phyloP scores from a whole-genome alignment of 345 rosid genomes.

The Cardamine chenopodiifolia region DNA sequence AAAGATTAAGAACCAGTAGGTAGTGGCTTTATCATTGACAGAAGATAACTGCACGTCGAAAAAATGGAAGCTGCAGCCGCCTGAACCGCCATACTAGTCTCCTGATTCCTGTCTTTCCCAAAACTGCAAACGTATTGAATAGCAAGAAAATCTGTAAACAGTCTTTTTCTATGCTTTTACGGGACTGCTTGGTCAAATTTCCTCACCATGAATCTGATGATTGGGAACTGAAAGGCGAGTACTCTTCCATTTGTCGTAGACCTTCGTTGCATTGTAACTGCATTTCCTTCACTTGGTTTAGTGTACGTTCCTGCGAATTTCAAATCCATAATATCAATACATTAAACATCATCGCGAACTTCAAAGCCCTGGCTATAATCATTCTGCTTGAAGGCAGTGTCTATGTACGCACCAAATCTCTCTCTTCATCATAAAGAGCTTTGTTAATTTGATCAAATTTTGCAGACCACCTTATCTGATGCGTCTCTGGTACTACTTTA shows the following conservation, averaged over 20 bases:
- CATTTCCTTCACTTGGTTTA: slow-evolving; percentile 77
- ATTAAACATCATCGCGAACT: not conserved
- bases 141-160: slow-evolving; percentile 11
- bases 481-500: slow-evolving; percentile 51
- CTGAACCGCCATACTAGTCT: slow-evolving; percentile 69
- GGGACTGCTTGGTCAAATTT: not conserved
- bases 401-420: slow-evolving; percentile 66
- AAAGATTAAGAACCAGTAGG: slow-evolving; percentile 62
- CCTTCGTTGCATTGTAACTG: slow-evolving; percentile 78
- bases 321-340: slow-evolving; percentile 24
- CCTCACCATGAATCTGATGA: slow-evolving; percentile 57
- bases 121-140: slow-evolving; percentile 46
- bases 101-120: slow-evolving; percentile 44
- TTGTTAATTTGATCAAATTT: slow-evolving; percentile 79
- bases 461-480: slow-evolving; percentile 63
- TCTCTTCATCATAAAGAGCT: slow-evolving; percentile 80
- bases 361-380: not conserved
- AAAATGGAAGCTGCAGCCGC: slow-evolving; percentile 99
- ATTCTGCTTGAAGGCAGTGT: slow-evolving; percentile 27
- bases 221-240: slow-evolving; percentile 46
- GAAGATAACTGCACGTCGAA: slow-evolving; percentile 76
- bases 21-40: slow-evolving; percentile 58
- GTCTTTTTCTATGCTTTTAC: not conserved
- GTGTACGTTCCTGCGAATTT: slow-evolving; percentile 67
- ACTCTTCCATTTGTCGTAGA: slow-evolving; percentile 56